Evolutionary conservation across 805 yeast species (phyloP).

Genomic region (Isabelozyma pseudorhagii): DNA sequence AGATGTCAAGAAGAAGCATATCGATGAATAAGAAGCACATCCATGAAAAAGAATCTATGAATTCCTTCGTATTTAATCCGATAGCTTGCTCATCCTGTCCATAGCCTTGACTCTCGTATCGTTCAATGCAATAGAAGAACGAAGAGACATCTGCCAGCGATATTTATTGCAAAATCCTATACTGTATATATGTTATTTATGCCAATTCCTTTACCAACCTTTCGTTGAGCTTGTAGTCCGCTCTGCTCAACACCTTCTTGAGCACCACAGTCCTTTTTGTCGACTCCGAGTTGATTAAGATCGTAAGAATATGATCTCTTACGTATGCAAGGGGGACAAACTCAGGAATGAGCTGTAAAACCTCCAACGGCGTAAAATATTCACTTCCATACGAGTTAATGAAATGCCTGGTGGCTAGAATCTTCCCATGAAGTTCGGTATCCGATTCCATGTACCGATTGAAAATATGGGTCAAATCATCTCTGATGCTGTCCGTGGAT

Average conservation of each 20-base stretch:
- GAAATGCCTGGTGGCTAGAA: constrained; percentile 25
- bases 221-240: constrained; percentile 21
- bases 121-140: too few relatives aligned
- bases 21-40: too few relatives aligned
- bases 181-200: background rate
- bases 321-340: constrained; percentile 26
- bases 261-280: constrained; percentile 13
- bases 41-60: too few relatives aligned
- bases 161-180: too few relatives aligned
- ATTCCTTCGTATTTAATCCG: too few relatives aligned
- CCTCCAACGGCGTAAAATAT: constrained; percentile 19
- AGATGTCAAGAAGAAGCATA: background rate
- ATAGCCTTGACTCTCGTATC: too few relatives aligned
- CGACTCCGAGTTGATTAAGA: constrained; percentile 17
- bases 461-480: constrained; percentile 13
- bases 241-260: constrained; percentile 25
- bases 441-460: constrained; percentile 11
- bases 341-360: constrained; percentile 27
- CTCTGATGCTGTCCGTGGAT: constrained; percentile 1
- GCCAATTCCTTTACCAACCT: constrained; percentile 19
- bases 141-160: too few relatives aligned
- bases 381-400: constrained; percentile 18
- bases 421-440: constrained; percentile 4
- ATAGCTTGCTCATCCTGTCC: too few relatives aligned
- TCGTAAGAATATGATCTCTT: constrained; percentile 19